phyloP scores from a whole-genome alignment of 305 asterid species.

The Rubia tinctorum region DNA sequence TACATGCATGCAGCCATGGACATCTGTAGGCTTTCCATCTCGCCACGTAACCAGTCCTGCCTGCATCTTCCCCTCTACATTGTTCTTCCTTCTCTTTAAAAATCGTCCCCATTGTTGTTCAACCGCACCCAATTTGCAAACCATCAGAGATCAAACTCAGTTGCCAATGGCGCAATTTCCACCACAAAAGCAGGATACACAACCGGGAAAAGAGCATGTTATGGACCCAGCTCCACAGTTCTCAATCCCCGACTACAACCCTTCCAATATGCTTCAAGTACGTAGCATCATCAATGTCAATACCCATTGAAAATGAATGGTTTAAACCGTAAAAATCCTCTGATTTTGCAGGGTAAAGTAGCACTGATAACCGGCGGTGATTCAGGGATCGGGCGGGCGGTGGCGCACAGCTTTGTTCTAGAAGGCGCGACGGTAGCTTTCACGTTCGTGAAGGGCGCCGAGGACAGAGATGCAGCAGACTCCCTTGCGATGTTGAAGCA shows the following conservation, averaged over 20 bases:
- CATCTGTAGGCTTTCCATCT: not conserved
- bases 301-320: no score
- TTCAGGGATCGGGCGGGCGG: conserved; percentile 87
- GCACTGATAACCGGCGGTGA: conserved; percentile 81
- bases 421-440: conserved; percentile 89
- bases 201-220: conserved; percentile 66
- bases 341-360: conserved; percentile 51
- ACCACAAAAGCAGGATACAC: conserved; percentile 55
- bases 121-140: not conserved
- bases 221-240: conserved; percentile 64
- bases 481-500: conserved; percentile 40
- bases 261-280: conserved; percentile 63
- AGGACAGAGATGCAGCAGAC: conserved; percentile 68
- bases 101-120: not conserved
- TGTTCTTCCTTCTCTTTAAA: not conserved
- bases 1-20: not conserved
- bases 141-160: conserved; percentile 20
- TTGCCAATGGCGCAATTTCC: conserved; percentile 64
- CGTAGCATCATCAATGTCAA: not conserved
- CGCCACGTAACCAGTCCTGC: not conserved
- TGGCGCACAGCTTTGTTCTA: conserved; percentile 49
- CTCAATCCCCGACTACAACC: conserved; percentile 40
- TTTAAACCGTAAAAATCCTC: not conserved
- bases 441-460: conserved; percentile 67
- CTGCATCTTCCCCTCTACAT: not conserved